Evolutionary conservation across 2,329 filamentous ascomycete genomes (phyloP).

Genomic region (Onygena corvina): DNA sequence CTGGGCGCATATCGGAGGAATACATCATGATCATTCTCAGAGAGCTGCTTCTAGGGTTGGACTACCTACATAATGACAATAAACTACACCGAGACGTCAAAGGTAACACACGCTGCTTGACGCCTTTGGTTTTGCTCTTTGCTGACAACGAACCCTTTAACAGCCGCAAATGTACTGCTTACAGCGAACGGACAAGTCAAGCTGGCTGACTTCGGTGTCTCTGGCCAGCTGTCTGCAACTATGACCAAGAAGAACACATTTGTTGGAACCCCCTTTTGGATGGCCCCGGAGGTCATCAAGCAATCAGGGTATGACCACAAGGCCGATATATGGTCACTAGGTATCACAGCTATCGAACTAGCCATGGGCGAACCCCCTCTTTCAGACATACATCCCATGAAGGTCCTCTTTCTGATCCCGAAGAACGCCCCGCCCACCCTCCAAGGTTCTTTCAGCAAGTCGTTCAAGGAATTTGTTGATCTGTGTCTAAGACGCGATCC

Average conservation of each 20-base stretch:
- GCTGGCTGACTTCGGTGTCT: constrained; percentile 92
- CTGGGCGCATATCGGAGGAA: constrained; percentile 78
- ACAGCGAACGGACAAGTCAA: constrained; percentile 90
- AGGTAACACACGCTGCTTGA: constrained; percentile 40
- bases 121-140: background rate
- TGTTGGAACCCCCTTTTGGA: constrained; percentile 97
- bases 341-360: constrained; percentile 84
- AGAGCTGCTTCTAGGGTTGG: constrained; percentile 77
- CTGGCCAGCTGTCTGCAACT: constrained; percentile 86
- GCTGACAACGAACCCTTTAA: constrained; percentile 8
- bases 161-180: constrained; percentile 85
- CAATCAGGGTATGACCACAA: constrained; percentile 97
- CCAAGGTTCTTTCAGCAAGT: constrained; percentile 67
- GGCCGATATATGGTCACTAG: constrained; percentile 93
- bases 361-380: constrained; percentile 89
- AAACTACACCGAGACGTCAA: constrained; percentile 96
- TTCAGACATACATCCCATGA: constrained; percentile 96
- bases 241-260: constrained; percentile 99
- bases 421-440: constrained; percentile 81
- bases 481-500: constrained; percentile 81
- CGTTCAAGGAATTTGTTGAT: constrained; percentile 75
- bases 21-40: constrained; percentile 94
- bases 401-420: constrained; percentile 89
- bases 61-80: constrained; percentile 89
- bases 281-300: constrained; percentile 98